Percentiles rank a stretch among this genome's conserved stretches.
Conservation (phyloP, 225 moss, liverwort and hornwort genomes). For the Marchantia paleacea region DNA sequence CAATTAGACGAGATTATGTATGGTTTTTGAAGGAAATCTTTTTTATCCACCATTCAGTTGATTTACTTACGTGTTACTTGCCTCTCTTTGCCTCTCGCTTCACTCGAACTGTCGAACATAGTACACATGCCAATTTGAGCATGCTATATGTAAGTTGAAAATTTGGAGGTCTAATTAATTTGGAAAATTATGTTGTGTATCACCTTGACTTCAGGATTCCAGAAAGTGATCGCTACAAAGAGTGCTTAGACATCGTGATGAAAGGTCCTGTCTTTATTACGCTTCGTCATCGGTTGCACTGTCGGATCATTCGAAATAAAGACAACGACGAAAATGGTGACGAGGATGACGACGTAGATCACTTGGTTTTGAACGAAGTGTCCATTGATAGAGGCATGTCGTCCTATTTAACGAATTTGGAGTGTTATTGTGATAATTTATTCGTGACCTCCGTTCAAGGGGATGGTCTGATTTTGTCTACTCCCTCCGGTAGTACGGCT, state of each 20-base stretch:
- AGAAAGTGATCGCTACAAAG: constrained; percentile 80
- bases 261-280: constrained; percentile 83
- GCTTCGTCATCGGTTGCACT: constrained; percentile 84
- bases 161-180: not conserved
- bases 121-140: too few species aligned
- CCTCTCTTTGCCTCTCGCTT: not conserved
- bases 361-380: constrained; percentile 85
- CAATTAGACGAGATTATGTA: not conserved
- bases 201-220: constrained; percentile 14
- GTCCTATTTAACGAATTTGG: constrained; percentile 76
- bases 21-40: not conserved
- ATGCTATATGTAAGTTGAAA: not conserved
- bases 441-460: constrained; percentile 93
- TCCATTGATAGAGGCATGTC: constrained; percentile 94
- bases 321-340: constrained; percentile 32
- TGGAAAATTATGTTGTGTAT: not conserved
- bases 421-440: constrained; percentile 88
- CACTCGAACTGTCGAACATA: not conserved
- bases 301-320: constrained; percentile 70
- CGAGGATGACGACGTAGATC: constrained; percentile 50
- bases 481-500: constrained; percentile 93
- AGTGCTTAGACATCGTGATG: constrained; percentile 67
- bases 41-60: not conserved
- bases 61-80: not conserved
- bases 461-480: constrained; percentile 86